Base-by-base conservation (phyloP, 2,329 filamentous ascomycete genomes). In the Pyricularia sp. region DNA sequence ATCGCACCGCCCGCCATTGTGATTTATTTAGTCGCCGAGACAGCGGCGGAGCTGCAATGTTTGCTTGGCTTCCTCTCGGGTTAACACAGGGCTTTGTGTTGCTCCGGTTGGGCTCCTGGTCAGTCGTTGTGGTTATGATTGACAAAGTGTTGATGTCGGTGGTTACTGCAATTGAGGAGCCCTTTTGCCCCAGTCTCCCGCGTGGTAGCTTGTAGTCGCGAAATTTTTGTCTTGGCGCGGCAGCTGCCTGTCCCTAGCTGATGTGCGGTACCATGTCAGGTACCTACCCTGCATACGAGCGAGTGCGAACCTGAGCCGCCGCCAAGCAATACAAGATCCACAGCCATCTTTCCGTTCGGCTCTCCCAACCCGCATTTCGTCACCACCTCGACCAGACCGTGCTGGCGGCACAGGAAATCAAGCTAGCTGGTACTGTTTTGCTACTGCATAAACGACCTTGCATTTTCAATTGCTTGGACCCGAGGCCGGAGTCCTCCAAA, bases 1-100 rank as follows among this genome's bases (percentile, higher is more conserved):
- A 92, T 86, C 73, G 88, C 85, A 73, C 92, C 93, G 76, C 93
- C 93, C 72, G 93, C 93, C 94, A 97, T 97, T 73, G 70, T 77
- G 73, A 50, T 50, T 20, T 66, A 42, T 25, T 66, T 68, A 12
- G 28, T n/a, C n/a, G 50, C 64, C 26, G 28, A 50, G 69, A 63
- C 68, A 68, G 66, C 72, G 65, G 68, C 70, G 65, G 68, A 69
- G 68, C 71, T 69, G 64, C 70, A 71, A 36, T 55, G 64, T 50
- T 31, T 17, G 23, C 14, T 25, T 50, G 28, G 23, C 10, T 66
- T 36, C n/a, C 5, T 36, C 20, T 50, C 42, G 42, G 6, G n/a
- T 3, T 50, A n/a, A n/a, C 42, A 5, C 42, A 50, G 42, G 42
- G 42, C 42, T 50, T 20, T 5, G 9, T 5, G 20, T 50, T n/a